Base-by-base conservation (phyloP, 1,139 yeast genomes). In the Tardiomyces digboiensis region DNA sequence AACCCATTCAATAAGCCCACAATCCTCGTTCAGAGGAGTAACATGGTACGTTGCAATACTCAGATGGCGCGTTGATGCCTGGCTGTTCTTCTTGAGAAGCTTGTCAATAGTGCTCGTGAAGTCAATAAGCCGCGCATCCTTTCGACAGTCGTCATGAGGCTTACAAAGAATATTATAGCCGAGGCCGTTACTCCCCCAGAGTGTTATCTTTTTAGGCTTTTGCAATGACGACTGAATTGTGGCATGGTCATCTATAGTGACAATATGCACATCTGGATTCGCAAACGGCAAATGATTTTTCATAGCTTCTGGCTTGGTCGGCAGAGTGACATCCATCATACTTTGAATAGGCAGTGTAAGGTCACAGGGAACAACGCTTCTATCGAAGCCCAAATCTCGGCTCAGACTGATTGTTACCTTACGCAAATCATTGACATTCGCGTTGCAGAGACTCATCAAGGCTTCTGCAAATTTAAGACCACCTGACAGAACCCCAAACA, bases 1-100 rank as follows among this genome's bases (percentile, higher is more conserved):
- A 7, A 93, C 97, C 80, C 95, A 89, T 60, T 93, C 98, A 50
- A 93, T 83, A 5, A 93, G 75, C 29, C 98, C 99, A 69, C 85
- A 77, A 29, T 79, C 80, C 52, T 87, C 97, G 40, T 87, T 80
- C 45, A 93, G 63, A 0, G 97, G 96, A 12, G 88, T 78, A 4
- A 91, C 98, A 1, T 94, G 86, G 62, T 89, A 93, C 12, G 94
- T 82, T 2, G 79, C 74, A 46, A 93, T 87, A 2, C 74, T 69
- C 29, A 93, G 70, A 40, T 75, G 76, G 46, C 97, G 69, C 50
- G 81, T 79, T 41, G 82, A 72, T 0, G 97, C 81, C 45, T 82
- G 95, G 14, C 75, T 72, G 56, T 85, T 84, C 26, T 74, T 71
- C 20, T 71, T 64, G 44, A 93, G 67, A 36, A 91, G 62, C 50